Base-by-base conservation (phyloP, 345 rosid genomes). In the Populus tremula region DNA sequence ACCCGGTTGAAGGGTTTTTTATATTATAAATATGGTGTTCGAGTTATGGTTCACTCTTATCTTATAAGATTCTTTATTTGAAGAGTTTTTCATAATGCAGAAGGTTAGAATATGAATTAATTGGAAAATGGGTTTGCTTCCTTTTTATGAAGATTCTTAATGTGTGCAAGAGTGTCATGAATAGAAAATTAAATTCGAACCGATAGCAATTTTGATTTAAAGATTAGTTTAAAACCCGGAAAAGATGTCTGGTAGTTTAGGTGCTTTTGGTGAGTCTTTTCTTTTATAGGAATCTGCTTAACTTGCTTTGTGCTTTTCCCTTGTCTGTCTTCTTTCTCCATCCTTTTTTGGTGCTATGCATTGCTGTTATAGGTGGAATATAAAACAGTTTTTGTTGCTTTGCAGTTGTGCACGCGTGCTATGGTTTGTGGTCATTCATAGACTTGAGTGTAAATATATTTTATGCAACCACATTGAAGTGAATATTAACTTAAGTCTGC, bases 221-320 rank as follows among this genome's bases (percentile, higher is more conserved):
- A 67, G 49, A 68, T 74, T 72, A 77, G 76, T 69, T 62, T 65
- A 65, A 80, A 71, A 82, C 81, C 80, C 63, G 71, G 82, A 84
- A 87, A 87, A 92, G 84, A 82, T 82, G 88, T 77, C 31, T 83
- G 84, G 87, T 73, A 61, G 82, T 85, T 80, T 81, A 67, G 71
- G 67, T 87, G 86, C 92, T 89, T 91, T 85, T 79, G 88, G 79
- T 69, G 85, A 82, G 85, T 80, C 79, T 75, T 78, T 83, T 82
- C 83, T 84, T 85, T 82, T 82, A 5, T 31, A 77, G 76, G 94
- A 89, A 92, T 89, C 93, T 86, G 79, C 90, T 87, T 88, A 85
- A 74, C 85, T 79, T 81, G 83, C 79, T 77, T 77, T 82, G 81
- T 81, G 79, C 76, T 80, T 84, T 76, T 77, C 74, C 29, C 80